phyloP scores from a whole-genome alignment of 306 rosid species.

The Cicer cuneatum region DNA sequence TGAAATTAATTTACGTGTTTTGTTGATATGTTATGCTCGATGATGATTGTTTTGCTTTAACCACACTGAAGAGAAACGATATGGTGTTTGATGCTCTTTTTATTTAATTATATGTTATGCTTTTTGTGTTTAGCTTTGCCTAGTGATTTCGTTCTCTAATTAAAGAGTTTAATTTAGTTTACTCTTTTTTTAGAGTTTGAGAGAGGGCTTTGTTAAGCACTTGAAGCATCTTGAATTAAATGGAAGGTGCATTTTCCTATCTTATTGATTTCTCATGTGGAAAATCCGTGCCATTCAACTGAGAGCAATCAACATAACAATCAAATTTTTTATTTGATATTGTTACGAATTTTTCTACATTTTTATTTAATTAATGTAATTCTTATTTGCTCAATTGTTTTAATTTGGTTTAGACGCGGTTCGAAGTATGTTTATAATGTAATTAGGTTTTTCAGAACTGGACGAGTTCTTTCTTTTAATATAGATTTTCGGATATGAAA shows the following conservation, averaged over 20 bases:
- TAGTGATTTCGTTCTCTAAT: conserved; percentile 50
- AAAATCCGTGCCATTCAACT: conserved; percentile 60
- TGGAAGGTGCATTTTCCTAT: conserved; percentile 24
- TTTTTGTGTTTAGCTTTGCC: conserved; percentile 49
- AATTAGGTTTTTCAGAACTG: too few species aligned
- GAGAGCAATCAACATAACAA: conserved; percentile 55
- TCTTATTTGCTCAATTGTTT: too few species aligned
- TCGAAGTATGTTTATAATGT: too few species aligned
- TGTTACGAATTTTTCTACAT: rapidly evolving
- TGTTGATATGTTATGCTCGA: conserved; percentile 47
- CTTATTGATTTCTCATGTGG: conserved; percentile 56
- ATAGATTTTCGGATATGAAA: too few species aligned
- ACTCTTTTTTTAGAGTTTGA: conserved; percentile 50
- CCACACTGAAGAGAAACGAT: conserved; percentile 66
- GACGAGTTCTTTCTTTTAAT: too few species aligned
- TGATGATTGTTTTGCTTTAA: conserved; percentile 84
- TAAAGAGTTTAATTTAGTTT: conserved; percentile 25
- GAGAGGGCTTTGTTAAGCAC: conserved; percentile 54
- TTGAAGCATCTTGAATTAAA: conserved; percentile 37
- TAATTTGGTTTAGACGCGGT: too few species aligned
- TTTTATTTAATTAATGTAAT: too few species aligned
- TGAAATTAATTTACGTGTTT: too few species aligned
- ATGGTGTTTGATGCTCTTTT: conserved; percentile 29
- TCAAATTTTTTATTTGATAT: not conserved
- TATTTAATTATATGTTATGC: not conserved